A percentile compares a stretch with the other conserved stretches of the same genome.
Evolutionary conservation across 1,284 basidiomycete species (phyloP).

Genomic region (Bondarzewia mesenterica): DNA sequence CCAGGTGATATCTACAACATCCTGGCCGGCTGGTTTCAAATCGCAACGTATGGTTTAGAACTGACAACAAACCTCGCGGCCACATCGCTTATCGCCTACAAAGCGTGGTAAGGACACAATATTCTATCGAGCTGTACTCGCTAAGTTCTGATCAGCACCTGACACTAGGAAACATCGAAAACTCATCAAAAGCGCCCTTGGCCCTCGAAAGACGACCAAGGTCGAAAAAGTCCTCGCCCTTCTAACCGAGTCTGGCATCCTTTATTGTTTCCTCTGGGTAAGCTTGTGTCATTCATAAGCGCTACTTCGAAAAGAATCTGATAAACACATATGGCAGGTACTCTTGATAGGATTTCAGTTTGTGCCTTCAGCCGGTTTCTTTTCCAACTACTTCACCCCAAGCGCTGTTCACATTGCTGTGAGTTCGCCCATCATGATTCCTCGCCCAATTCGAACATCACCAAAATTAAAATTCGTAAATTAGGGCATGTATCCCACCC

Average conservation of each 20-base stretch:
- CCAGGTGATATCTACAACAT: no score
- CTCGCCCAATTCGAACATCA: not conserved
- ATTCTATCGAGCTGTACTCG: no score
- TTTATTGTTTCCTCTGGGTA: not conserved
- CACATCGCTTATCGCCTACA: not conserved
- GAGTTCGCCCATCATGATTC: not conserved
- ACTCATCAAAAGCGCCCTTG: not conserved
- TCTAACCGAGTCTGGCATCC: not conserved
- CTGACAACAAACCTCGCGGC: not conserved
- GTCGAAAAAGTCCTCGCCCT: not conserved
- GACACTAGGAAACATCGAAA: not conserved
- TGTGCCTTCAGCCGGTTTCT: not conserved
- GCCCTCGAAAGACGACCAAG: not conserved
- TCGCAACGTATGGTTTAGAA: not conserved
- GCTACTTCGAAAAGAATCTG: no score
- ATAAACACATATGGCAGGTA: no score
- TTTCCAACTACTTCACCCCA: not conserved
- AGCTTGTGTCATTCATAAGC: no score
- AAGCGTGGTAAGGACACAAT: not conserved
- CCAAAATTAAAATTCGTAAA: not conserved
- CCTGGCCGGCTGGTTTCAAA: not conserved
- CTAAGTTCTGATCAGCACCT: not conserved
- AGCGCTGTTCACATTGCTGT: not conserved
- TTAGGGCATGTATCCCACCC: not conserved
- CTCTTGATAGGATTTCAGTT: not conserved